These are phyloP conservation scores for Besnoitia besnoiti DNA, from an alignment of 169 alveolate species.

Conservation along the genomic window DNA sequence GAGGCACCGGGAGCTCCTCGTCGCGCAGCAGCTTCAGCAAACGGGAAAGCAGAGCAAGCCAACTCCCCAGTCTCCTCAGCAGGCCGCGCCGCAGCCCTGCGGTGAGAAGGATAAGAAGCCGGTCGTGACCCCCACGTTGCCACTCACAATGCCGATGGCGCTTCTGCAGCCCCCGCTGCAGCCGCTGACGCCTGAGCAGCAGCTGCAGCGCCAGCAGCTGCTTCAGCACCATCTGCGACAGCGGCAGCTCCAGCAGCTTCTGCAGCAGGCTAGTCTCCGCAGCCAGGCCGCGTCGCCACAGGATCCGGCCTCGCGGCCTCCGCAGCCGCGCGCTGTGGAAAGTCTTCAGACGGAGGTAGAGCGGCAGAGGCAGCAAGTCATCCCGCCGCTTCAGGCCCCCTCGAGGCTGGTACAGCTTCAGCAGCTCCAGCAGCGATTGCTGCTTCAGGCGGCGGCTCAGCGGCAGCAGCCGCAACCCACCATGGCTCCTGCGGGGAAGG, in stretches of 20 bases:
- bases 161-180: background rate
- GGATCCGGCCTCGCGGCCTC: too few species aligned
- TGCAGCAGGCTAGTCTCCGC: background rate
- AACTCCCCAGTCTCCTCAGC: background rate
- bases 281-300: background rate
- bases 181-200: background rate
- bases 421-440: slow-evolving; percentile 18
- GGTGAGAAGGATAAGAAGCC: background rate
- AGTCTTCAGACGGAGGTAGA: background rate
- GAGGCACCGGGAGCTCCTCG: background rate
- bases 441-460: slow-evolving; percentile 21
- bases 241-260: background rate
- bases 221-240: background rate
- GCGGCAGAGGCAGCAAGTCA: background rate
- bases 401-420: background rate
- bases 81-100: too few species aligned
- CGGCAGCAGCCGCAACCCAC: slow-evolving; percentile 3
- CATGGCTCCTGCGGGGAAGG: background rate
- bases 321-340: background rate
- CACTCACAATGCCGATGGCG: background rate
- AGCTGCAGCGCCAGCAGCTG: background rate
- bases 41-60: background rate
- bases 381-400: background rate
- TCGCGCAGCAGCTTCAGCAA: background rate
- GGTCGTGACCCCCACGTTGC: background rate